A percentile compares a stretch with the other conserved stretches of the same genome.
phyloP scores from a whole-genome alignment of 2,329 filamentous ascomycete genomes.

The Sporothrix phasma region DNA sequence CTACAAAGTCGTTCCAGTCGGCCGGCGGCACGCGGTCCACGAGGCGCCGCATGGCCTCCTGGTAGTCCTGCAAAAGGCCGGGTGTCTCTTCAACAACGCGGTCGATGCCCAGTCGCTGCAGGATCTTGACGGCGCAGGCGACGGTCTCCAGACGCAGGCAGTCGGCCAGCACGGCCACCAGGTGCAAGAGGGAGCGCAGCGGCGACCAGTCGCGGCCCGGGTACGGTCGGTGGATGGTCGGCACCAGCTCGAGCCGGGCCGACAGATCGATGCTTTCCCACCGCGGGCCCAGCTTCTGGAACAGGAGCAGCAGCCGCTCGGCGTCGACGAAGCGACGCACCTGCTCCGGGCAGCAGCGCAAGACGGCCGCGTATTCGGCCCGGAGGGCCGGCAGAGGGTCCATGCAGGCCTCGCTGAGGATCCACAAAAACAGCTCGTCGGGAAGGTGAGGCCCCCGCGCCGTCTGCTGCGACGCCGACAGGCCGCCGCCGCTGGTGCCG shows the following conservation, averaged over 20 bases:
- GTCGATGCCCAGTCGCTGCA: constrained; percentile 48
- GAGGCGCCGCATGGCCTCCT: constrained; percentile 36
- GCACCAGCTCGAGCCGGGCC: constrained; percentile 16
- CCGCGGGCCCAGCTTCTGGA: constrained; percentile 48
- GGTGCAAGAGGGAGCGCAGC: constrained; percentile 34
- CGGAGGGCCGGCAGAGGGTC: constrained; percentile 46
- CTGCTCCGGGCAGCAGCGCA: constrained; percentile 30
- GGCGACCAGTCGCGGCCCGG: constrained; percentile 35
- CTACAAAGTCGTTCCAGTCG: constrained; percentile 30
- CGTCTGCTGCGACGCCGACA: background rate
- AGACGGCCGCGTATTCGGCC: constrained; percentile 49
- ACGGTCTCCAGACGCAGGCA: constrained; percentile 27
- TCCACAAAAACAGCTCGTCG: constrained; percentile 57
- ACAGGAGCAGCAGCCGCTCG: constrained; percentile 40
- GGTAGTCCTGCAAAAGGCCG: constrained; percentile 32
- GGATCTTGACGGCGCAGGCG: constrained; percentile 34
- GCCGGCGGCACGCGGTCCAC: constrained; percentile 31
- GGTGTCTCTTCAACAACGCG: constrained; percentile 36
- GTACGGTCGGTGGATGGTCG: constrained; percentile 21
- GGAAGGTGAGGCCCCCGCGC: constrained; percentile 33
- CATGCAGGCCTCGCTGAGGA: constrained; percentile 48
- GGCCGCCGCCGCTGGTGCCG: background rate
- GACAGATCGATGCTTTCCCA: constrained; percentile 31
- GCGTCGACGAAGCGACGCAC: constrained; percentile 36
- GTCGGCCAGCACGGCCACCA: constrained; percentile 32